Conservation (phyloP, 805 yeast genomes). For the Zygosaccharomyces lentus region DNA sequence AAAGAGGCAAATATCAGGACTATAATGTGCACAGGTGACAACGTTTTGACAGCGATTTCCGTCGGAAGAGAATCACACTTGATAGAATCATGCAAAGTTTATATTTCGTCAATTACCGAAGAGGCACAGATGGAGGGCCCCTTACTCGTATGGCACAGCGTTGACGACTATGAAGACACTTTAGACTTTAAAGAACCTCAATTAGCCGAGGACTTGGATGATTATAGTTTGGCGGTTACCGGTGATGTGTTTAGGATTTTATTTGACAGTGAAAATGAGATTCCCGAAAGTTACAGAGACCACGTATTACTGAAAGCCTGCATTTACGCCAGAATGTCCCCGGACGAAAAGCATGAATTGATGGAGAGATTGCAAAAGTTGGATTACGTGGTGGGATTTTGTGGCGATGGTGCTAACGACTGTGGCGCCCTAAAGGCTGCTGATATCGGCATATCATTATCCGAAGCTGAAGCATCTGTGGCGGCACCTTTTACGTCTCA, state of each 20-base stretch:
- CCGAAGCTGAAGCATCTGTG: conserved; percentile 97
- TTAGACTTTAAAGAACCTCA: conserved; percentile 63
- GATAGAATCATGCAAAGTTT: conserved; percentile 47
- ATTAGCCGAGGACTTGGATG: conserved; percentile 38
- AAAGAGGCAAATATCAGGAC: conserved; percentile 71
- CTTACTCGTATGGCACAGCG: conserved; percentile 61
- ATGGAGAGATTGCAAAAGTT: conserved; percentile 79
- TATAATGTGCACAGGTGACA: conserved; percentile 97
- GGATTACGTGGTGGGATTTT: conserved; percentile 92
- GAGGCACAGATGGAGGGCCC: conserved; percentile 20
- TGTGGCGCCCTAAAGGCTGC: conserved; percentile 98
- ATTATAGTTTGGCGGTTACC: conserved; percentile 75
- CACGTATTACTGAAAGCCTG: conserved; percentile 65
- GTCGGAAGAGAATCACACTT: conserved; percentile 84
- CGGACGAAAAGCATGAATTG: conserved; percentile 95
- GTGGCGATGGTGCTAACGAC: conserved; percentile 99
- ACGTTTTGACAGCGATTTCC: conserved; percentile 87
- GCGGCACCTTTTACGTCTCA: conserved; percentile 98
- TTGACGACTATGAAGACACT: conserved; percentile 49
- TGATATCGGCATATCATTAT: conserved; percentile 90
- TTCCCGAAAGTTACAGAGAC: conserved; percentile 42
- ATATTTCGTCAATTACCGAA: conserved; percentile 57
- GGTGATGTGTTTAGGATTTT: conserved; percentile 87
- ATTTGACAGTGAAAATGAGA: conserved; percentile 41
- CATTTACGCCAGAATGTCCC: conserved; percentile 96